Conservation (phyloP, 179 eudicot species). For the Patellifolia procumbens region DNA sequence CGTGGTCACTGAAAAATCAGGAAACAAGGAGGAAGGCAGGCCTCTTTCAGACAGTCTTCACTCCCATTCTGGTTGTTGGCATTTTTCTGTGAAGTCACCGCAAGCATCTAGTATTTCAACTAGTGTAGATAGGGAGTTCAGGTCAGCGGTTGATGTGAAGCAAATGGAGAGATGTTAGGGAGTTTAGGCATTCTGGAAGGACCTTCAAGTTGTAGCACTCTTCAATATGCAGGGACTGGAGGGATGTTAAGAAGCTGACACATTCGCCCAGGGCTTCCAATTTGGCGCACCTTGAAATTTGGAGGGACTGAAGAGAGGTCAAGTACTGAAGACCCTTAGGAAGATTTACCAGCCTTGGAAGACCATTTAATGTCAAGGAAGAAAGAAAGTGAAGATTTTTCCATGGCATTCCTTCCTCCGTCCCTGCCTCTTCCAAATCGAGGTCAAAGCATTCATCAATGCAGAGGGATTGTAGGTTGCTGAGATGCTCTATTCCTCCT, state of each 20-base stretch:
- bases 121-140: too few species aligned
- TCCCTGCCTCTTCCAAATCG: background rate
- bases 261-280: background rate
- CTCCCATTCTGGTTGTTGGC: too few species aligned
- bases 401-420: slow-evolving; percentile 1
- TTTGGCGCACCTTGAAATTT: background rate
- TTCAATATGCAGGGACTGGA: background rate
- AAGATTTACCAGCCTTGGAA: background rate
- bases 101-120: too few species aligned
- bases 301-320: background rate
- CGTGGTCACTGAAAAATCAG: too few species aligned
- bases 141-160: too few species aligned
- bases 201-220: background rate
- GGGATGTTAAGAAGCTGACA: background rate
- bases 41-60: too few species aligned
- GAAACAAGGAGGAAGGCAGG: too few species aligned
- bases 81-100: too few species aligned
- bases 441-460: background rate
- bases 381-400: background rate
- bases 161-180: background rate
- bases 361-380: background rate
- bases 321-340: background rate
- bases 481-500: slow-evolving; percentile 19
- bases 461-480: background rate
- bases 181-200: background rate